These are phyloP conservation scores for Trebouxia sp. DNA, from an alignment of 139 green algal species.

Conservation along the genomic window DNA sequence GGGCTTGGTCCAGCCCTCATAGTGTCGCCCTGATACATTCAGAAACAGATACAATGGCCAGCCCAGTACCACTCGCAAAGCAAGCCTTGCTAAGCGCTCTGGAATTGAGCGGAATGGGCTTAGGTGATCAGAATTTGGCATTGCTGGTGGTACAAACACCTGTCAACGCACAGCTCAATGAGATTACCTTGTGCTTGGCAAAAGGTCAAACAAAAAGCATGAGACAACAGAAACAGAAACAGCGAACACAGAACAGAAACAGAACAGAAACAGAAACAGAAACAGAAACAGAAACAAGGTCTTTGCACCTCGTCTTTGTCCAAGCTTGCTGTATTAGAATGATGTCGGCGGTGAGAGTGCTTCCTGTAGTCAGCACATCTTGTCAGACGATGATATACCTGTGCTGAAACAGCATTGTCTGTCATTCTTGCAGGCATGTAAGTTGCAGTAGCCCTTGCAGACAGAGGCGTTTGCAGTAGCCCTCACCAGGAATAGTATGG, in stretches of 20 bases:
- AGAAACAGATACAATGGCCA: slow-evolving; percentile 85
- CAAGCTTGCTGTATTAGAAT: slow-evolving; percentile 80
- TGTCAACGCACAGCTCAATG: slow-evolving; percentile 7
- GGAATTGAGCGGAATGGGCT: slow-evolving; percentile 29
- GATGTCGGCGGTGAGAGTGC: slow-evolving; percentile 86
- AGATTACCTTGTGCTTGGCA: no score
- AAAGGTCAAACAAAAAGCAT: no score
- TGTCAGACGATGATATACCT: not conserved
- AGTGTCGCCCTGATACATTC: slow-evolving; percentile 70
- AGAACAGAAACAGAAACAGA: no score
- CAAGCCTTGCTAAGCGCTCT: slow-evolving; percentile 49
- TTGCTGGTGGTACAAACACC: slow-evolving; percentile 75
- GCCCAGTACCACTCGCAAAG: slow-evolving; percentile 65
- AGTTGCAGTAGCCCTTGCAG: not conserved
- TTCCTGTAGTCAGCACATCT: slow-evolving; percentile 83
- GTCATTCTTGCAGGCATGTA: not conserved
- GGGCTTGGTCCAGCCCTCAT: slow-evolving; percentile 67
- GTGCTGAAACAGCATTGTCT: not conserved
- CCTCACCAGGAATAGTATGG: slow-evolving; percentile 83
- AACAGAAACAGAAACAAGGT: no score
- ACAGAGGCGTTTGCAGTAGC: not conserved
- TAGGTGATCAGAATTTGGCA: not conserved
- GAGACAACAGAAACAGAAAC: no score
- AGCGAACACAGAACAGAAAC: no score
- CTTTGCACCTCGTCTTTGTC: slow-evolving; percentile 75